Conservation (phyloP, 1,284 basidiomycete species). For the Amylostereum chailletii region DNA sequence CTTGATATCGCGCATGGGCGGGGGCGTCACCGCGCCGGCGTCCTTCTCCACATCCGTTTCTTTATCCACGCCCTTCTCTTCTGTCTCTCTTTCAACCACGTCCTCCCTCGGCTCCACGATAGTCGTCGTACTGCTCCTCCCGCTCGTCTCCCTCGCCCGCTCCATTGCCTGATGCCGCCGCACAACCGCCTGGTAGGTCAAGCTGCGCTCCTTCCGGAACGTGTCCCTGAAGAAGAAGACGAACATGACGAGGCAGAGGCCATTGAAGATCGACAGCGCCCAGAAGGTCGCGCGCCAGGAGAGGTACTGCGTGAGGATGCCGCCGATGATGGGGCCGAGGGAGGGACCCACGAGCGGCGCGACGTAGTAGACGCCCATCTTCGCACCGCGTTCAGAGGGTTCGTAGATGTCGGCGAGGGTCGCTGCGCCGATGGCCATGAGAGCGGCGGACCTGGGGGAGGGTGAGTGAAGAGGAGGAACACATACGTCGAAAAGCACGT, state of each 20-base stretch:
- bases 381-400: conserved; percentile 68
- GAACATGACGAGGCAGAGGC: conserved; percentile 48
- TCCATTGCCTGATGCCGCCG: conserved; percentile 16
- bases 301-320: conserved; percentile 59
- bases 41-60: neutral
- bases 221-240: conserved; percentile 72
- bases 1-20: conserved; percentile 30
- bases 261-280: conserved; percentile 65
- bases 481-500: conserved; percentile 10
- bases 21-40: neutral
- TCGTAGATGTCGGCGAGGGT: conserved; percentile 81
- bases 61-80: neutral
- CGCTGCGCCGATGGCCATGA: conserved; percentile 73
- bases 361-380: conserved; percentile 69
- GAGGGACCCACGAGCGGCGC: conserved; percentile 40
- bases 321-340: conserved; percentile 67
- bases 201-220: conserved; percentile 72
- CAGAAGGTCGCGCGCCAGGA: conserved; percentile 78
- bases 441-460: conserved; percentile 28
- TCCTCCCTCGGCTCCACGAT: neutral
- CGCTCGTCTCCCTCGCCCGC: neutral
- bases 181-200: conserved; percentile 63
- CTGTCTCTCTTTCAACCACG: neutral
- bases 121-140: conserved; percentile 6
- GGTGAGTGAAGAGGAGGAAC: neutral